Percentiles rank a stretch among this genome's conserved stretches.
Evolutionary conservation across 495 filamentous ascomycete species (phyloP).

Genomic region (Penicillium macrosclerotiorum): DNA sequence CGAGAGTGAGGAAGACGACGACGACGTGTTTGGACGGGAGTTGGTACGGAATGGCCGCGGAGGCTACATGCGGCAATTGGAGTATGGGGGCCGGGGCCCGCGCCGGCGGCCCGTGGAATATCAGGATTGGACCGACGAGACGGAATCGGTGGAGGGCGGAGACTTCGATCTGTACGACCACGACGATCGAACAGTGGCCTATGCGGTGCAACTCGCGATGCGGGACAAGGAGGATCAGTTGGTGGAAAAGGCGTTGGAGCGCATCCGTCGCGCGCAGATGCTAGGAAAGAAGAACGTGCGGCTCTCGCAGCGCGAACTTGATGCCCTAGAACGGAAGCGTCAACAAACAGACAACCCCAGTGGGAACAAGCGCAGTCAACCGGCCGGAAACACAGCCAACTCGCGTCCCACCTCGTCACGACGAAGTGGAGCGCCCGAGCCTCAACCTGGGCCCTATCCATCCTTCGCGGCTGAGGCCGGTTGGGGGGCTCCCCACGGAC

Average conservation of each 20-base stretch:
- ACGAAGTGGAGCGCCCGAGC: slow-evolving; percentile 26
- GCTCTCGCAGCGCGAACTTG: slow-evolving; percentile 69
- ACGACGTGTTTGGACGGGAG: slow-evolving; percentile 54
- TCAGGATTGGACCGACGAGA: slow-evolving; percentile 44
- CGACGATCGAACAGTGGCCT: slow-evolving; percentile 45
- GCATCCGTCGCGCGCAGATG: slow-evolving; percentile 71
- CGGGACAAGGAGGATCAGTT: slow-evolving; percentile 69
- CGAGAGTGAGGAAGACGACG: slow-evolving; percentile 59
- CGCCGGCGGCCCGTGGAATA: slow-evolving; percentile 48
- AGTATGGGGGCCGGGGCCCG: slow-evolving; percentile 32
- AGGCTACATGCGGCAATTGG: slow-evolving; percentile 25
- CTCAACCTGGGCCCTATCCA: slow-evolving; percentile 28
- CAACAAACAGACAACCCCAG: slow-evolving; percentile 45
- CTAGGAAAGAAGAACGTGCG: slow-evolving; percentile 74
- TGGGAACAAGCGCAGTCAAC: slow-evolving; percentile 16
- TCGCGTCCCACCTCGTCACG: slow-evolving; percentile 21
- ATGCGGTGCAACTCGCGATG: slow-evolving; percentile 53
- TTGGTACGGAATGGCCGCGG: slow-evolving; percentile 36
- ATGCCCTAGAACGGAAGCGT: slow-evolving; percentile 70
- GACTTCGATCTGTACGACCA: slow-evolving; percentile 57
- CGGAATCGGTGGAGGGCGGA: slow-evolving; percentile 50
- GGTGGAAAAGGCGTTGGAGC: slow-evolving; percentile 69
- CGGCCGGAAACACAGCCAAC: slow-evolving; percentile 4
- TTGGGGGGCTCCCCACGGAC: slow-evolving; percentile 22
- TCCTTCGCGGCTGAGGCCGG: slow-evolving; percentile 22